Evolutionary conservation across 2,329 filamentous ascomycete species (phyloP).

Genomic region (Fusarium dlaminii): DNA sequence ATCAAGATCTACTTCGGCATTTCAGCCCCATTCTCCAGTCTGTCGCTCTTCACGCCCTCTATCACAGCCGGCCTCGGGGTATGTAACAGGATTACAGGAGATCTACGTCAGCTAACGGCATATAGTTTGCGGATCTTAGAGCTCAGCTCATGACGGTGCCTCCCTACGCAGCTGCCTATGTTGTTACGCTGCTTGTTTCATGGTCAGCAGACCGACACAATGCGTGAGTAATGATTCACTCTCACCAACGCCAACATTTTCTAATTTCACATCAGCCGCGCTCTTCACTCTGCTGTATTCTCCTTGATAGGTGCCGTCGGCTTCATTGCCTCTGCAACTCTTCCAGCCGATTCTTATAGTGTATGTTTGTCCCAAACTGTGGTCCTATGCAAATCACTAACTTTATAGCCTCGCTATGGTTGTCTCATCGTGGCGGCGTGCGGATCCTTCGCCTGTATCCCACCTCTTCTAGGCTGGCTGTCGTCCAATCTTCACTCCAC

Average conservation of each 20-base stretch:
- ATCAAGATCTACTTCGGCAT: slow-evolving; percentile 55
- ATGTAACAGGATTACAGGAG: slow-evolving; percentile 13
- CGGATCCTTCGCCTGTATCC: slow-evolving; percentile 72
- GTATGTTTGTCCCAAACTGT: not conserved
- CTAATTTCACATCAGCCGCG: slow-evolving; percentile 39
- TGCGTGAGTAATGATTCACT: slow-evolving; percentile 38
- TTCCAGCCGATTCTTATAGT: slow-evolving; percentile 65
- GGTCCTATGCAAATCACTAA: rapidly evolving
- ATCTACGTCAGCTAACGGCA: not conserved
- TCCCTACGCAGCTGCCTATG: slow-evolving; percentile 66
- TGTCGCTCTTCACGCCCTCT: slow-evolving; percentile 67
- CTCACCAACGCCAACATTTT: rapidly evolving
- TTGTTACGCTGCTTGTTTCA: slow-evolving; percentile 50
- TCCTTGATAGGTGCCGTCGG: slow-evolving; percentile 57
- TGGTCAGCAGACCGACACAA: slow-evolving; percentile 70
- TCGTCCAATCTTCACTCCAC: slow-evolving; percentile 72
- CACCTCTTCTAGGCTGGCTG: slow-evolving; percentile 72
- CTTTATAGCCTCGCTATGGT: slow-evolving; percentile 62
- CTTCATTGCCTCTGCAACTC: slow-evolving; percentile 68
- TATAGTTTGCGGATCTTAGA: slow-evolving; percentile 47
- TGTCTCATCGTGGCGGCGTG: slow-evolving; percentile 72
- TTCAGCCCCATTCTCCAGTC: slow-evolving; percentile 62
- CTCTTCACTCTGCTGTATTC: slow-evolving; percentile 51
- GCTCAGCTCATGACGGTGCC: slow-evolving; percentile 72
- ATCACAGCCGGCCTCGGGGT: slow-evolving; percentile 61